A percentile compares a stretch with the other conserved stretches of the same genome.
Evolutionary conservation across 108 stramenopile species (phyloP).

Genomic region (Epithemia pelagica): DNA sequence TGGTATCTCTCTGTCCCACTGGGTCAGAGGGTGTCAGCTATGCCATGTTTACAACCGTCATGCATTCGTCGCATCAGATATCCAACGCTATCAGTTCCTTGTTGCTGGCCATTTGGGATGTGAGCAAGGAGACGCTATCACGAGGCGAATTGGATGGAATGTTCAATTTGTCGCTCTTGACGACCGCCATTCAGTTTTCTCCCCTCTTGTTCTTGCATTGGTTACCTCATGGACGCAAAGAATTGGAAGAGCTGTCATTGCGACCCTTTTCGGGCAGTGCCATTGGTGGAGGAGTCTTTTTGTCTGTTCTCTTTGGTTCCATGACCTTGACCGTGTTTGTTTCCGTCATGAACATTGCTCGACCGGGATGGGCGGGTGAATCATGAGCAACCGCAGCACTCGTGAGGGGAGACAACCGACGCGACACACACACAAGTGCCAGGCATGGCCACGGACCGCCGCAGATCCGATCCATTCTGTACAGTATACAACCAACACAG

Average conservation of each 20-base stretch:
- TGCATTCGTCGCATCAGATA: conserved; percentile 51
- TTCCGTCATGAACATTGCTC: conserved; percentile 50
- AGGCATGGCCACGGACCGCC: no score
- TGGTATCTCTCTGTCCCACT: conserved; percentile 63
- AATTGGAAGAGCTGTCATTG: conserved; percentile 37
- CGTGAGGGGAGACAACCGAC: no score
- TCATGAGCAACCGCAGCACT: no score
- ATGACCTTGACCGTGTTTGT: conserved; percentile 52
- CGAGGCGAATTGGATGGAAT: conserved; percentile 41
- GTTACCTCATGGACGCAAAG: conserved; percentile 58
- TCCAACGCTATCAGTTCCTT: conserved; percentile 42
- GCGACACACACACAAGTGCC: no score
- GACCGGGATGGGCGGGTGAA: not conserved
- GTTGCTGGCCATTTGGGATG: conserved; percentile 65
- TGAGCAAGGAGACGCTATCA: conserved; percentile 53
- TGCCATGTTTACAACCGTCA: conserved; percentile 35
- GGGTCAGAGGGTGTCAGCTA: conserved; percentile 53
- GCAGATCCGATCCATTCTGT: no score
- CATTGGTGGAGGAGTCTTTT: conserved; percentile 57
- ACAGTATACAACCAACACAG: no score
- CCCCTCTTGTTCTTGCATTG: conserved; percentile 48
- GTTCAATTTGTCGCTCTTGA: conserved; percentile 59
- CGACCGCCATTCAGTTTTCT: conserved; percentile 48
- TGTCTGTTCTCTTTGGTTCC: conserved; percentile 48
- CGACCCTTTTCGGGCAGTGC: conserved; percentile 39